phyloP scores from a whole-genome alignment of 2,329 filamentous ascomycete genomes.

The Aspergillus sp. region DNA sequence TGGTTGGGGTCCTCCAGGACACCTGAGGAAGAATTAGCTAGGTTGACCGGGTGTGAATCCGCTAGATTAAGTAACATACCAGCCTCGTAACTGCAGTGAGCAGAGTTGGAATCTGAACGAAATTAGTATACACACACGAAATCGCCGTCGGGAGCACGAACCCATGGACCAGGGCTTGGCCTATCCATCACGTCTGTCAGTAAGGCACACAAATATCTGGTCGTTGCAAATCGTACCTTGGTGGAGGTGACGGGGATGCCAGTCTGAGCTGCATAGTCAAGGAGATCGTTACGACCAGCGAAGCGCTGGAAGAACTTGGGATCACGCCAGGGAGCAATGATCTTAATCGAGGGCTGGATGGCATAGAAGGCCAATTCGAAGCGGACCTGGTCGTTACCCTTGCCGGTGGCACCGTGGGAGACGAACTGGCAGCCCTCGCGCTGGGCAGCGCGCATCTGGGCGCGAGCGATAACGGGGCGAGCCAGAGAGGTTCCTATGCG shows the following conservation, averaged over 20 bases:
- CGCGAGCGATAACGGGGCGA: constrained; percentile 48
- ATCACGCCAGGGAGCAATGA: constrained; percentile 50
- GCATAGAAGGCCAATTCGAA: constrained; percentile 52
- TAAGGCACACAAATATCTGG: background rate
- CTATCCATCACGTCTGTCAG: constrained; percentile 5
- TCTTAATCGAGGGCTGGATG: constrained; percentile 46
- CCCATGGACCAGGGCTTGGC: constrained; percentile 56
- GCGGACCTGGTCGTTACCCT: constrained; percentile 50
- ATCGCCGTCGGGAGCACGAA: constrained; percentile 48
- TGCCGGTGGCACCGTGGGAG: constrained; percentile 47
- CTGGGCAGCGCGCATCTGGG: constrained; percentile 40
- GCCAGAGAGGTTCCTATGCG: constrained; percentile 33
- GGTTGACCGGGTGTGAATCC: too few species aligned
- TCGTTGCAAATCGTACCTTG: constrained; percentile 26
- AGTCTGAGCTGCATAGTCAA: constrained; percentile 48
- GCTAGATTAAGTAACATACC: constrained; percentile 44
- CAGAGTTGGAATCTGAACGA: constrained; percentile 46
- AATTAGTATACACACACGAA: constrained; percentile 5
- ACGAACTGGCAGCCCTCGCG: constrained; percentile 44
- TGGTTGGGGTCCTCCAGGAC: constrained; percentile 50
- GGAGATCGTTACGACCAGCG: constrained; percentile 47
- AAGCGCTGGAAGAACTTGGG: constrained; percentile 50
- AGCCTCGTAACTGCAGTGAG: constrained; percentile 71
- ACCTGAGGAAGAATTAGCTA: constrained; percentile 34
- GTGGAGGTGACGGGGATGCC: constrained; percentile 49